Evolutionary conservation across 768 basidiomycete species (phyloP).

Genomic region (Rhodotorula babjevae): DNA sequence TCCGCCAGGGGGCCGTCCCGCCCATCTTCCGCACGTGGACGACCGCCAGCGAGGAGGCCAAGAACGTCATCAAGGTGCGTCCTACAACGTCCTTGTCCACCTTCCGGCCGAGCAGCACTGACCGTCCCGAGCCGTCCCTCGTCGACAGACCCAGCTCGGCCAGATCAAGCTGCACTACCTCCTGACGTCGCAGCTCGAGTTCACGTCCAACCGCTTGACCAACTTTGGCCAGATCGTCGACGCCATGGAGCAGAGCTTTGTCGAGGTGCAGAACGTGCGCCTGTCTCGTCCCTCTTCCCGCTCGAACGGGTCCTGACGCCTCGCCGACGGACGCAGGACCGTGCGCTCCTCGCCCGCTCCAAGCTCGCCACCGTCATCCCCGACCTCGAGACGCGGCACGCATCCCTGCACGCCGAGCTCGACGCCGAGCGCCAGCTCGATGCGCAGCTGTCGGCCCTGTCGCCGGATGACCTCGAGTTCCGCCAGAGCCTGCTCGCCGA

Average conservation of each 20-base stretch:
- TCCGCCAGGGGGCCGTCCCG: constrained; percentile 22
- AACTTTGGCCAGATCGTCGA: constrained; percentile 27
- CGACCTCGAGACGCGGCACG: constrained; percentile 29
- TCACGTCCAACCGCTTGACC: constrained; percentile 35
- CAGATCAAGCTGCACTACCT: constrained; percentile 39
- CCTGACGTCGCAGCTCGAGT: constrained; percentile 34
- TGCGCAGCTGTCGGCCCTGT: constrained; percentile 31
- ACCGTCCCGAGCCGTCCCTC: not conserved
- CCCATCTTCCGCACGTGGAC: constrained; percentile 37
- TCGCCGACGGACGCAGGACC: constrained; percentile 12
- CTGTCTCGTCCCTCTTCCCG: too few relatives aligned
- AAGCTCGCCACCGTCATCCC: constrained; percentile 26
- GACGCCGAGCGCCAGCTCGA: constrained; percentile 35
- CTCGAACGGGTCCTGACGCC: not conserved
- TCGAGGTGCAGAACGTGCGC: constrained; percentile 22
- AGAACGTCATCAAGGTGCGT: constrained; percentile 35
- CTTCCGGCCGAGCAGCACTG: too few relatives aligned
- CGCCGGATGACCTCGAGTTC: constrained; percentile 34
- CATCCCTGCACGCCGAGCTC: constrained; percentile 33
- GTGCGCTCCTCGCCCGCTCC: constrained; percentile 12
- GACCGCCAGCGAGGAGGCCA: constrained; percentile 36
- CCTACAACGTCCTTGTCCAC: too few relatives aligned
- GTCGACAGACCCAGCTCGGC: constrained; percentile 38
- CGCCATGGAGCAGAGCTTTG: constrained; percentile 36
- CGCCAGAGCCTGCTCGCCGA: constrained; percentile 34